These are phyloP conservation scores for Acacia pycnantha DNA, from an alignment of 331 rosid genomes.

Conservation along the genomic window DNA sequence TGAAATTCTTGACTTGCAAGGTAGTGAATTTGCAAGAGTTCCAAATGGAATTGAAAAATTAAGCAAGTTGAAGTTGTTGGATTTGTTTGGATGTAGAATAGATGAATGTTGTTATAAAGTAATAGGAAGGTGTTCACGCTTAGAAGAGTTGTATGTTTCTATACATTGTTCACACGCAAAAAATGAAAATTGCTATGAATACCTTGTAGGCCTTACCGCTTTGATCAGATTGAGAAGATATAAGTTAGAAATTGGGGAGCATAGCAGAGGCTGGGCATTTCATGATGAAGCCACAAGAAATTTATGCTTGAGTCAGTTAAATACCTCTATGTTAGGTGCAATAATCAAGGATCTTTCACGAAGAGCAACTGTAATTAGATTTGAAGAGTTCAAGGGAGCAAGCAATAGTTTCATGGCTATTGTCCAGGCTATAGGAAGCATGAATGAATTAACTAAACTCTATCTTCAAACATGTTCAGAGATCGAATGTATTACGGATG, in stretches of 20 bases:
- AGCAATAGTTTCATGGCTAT: not conserved
- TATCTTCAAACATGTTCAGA: not conserved
- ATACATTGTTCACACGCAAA: not conserved
- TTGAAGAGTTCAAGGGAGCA: not conserved
- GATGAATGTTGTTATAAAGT: not conserved
- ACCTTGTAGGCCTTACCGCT: not conserved
- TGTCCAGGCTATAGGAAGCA: not conserved
- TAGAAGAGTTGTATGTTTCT: not conserved
- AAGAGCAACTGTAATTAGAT: not conserved
- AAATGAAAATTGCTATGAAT: not conserved
- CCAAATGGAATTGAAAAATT: not conserved
- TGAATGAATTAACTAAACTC: not conserved
- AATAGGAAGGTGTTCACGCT: not conserved
- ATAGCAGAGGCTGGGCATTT: fast-evolving
- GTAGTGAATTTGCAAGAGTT: not conserved
- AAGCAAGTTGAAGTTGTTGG: not conserved
- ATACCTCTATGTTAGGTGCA: not conserved
- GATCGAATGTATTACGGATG: not conserved
- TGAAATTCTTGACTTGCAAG: not conserved
- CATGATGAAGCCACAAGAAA: not conserved
- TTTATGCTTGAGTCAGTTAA: not conserved
- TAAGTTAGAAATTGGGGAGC: not conserved
- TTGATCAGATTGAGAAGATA: not conserved
- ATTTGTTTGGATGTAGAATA: not conserved
- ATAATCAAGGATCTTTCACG: not conserved